Evolutionary conservation across 2,329 filamentous ascomycete species (phyloP).

Genomic region (Bipolaris bicolor): DNA sequence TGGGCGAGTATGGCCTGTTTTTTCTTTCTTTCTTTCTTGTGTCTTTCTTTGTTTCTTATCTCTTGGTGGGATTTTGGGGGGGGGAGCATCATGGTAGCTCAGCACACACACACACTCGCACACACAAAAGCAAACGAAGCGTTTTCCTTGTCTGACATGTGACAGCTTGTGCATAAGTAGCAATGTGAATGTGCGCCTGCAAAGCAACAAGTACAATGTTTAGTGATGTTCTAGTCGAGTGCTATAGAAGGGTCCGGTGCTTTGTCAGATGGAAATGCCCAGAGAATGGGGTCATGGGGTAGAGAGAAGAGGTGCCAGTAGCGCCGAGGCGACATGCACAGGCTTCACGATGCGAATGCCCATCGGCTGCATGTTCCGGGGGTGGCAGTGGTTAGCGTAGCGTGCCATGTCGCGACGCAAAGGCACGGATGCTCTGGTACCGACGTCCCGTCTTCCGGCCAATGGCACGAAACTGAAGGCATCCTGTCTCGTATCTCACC

Average conservation of each 20-base stretch:
- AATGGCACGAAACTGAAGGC: conserved; percentile 9
- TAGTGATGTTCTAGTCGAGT: too few relatives aligned
- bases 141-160: conserved; percentile 20
- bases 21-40: background rate
- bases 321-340: conserved; percentile 1
- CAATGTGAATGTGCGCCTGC: background rate
- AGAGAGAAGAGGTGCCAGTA: background rate
- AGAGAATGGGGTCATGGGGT: too few relatives aligned
- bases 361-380: conserved; percentile 6
- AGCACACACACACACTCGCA: conserved; percentile 5
- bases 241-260: too few relatives aligned
- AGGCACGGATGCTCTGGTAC: background rate
- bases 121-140: conserved; percentile 40
- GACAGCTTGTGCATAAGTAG: background rate
- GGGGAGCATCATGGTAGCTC: conserved; percentile 6
- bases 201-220: too few relatives aligned
- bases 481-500: conserved; percentile 3
- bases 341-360: conserved; percentile 11
- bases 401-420: background rate
- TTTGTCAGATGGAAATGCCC: too few relatives aligned
- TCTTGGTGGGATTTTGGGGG: conserved; percentile 6
- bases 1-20: conserved; percentile 10
- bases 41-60: background rate
- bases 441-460: conserved; percentile 8
- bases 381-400: conserved; percentile 21